Evolutionary conservation across 805 yeast species (phyloP), one percentile per base, ranked within the genome.

Genomic region (Maudiozyma bulderi): DNA sequence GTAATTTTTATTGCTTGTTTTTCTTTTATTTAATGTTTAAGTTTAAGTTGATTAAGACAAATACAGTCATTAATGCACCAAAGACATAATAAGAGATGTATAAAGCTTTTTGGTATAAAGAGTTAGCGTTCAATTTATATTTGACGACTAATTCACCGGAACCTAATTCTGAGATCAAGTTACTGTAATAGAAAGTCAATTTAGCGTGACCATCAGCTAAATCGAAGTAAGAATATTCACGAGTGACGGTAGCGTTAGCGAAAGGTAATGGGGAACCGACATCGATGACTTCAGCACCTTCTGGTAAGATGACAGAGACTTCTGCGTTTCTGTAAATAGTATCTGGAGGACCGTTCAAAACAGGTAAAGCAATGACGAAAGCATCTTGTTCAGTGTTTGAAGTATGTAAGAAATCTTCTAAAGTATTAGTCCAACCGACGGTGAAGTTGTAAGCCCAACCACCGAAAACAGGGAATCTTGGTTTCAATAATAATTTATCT

Each of bases 401-500:
- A 40, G 64, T 58, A 56, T 69, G 80, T 47, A 86, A 71, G 55
- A 75, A 82, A 43, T 77, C 68, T 13, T 69, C 59, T 40, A 90
- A 67, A 20, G 73, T 69, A 54, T 80, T 77, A 45, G 82, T 78
- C 96, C 96, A 93, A n/a, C 98, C 98, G 57, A 91, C 67, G 26
- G 98, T 93, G 73, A 87, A 93, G 69, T 91, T 88, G 69, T 88
- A 91, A 59, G 82, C 76, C 99, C 99, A 93, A 41, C 90, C 95
- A 45, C 99, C 99, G 67, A 87, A 86, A 6, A 93, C 65, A n/a
- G 99, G 99, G 72, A 73, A 93, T 65, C 99, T 77, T 49, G 98
- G 98, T 60, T 76, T 78, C 54, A 93, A 65, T 35, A 82, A 70
- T 44, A 87, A 68, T 52, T 56, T 62, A 47, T 66, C 62, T 5